Evolutionary conservation across 108 stramenopile genomes (phyloP).

Genomic region (Schizochytrium sp.): DNA sequence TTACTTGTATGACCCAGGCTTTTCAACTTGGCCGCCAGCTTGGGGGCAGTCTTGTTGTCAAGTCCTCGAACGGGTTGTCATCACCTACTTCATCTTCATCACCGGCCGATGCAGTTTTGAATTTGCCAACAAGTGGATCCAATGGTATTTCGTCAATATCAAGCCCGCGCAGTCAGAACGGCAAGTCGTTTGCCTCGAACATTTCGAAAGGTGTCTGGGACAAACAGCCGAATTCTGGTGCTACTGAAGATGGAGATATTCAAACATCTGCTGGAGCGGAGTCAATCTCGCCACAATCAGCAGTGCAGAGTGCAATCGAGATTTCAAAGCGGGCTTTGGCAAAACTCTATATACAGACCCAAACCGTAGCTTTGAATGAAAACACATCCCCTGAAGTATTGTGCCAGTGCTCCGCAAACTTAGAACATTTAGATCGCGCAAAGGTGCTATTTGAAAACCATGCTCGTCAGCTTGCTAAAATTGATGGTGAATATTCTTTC

Average conservation of each 20-base stretch:
- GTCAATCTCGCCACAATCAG: neutral
- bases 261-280: too few relatives aligned
- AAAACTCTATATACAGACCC: neutral
- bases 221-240: too few relatives aligned
- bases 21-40: constrained; percentile 48
- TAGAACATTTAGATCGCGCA: neutral
- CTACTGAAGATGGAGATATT: too few relatives aligned
- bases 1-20: neutral
- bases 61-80: neutral
- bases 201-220: neutral
- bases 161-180: neutral
- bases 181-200: neutral
- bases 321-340: neutral
- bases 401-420: constrained; percentile 44
- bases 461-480: neutral
- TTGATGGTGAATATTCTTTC: constrained; percentile 25
- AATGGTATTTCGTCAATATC: too few relatives aligned
- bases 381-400: neutral
- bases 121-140: neutral
- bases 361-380: neutral
- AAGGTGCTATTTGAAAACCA: constrained; percentile 5
- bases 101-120: neutral
- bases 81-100: neutral
- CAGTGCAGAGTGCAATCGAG: constrained; percentile 6
- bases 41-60: neutral